A percentile compares a stretch with the other conserved stretches of the same genome.
Conservation (phyloP, 805 yeast species). For the Ogataea populi-albae region DNA sequence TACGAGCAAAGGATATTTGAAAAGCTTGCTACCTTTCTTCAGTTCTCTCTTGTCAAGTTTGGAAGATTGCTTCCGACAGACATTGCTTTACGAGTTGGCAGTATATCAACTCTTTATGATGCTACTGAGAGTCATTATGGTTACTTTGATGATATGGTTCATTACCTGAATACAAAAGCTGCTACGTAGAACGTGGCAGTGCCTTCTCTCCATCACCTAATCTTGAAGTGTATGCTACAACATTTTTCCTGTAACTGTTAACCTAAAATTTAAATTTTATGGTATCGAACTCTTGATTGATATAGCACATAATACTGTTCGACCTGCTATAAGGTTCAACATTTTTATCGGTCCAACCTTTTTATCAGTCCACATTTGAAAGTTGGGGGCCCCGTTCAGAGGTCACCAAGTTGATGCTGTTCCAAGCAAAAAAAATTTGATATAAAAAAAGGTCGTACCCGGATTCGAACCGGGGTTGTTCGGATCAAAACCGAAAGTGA, state of each 20-base stretch:
- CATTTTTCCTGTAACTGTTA: too few relatives aligned
- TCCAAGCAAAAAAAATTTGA: background rate
- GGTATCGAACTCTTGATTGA: too few relatives aligned
- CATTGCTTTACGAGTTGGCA: slow-evolving; percentile 35
- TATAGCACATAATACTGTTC: too few relatives aligned
- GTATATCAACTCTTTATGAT: slow-evolving; percentile 29
- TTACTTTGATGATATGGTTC: slow-evolving; percentile 27
- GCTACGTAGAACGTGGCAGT: background rate
- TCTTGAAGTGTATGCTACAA: too few relatives aligned
- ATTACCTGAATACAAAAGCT: slow-evolving; percentile 10
- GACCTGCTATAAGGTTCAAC: too few relatives aligned
- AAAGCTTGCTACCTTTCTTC: slow-evolving; percentile 31
- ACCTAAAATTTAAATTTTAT: too few relatives aligned
- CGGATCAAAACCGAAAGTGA: slow-evolving; percentile 81
- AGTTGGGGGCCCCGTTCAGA: too few relatives aligned
- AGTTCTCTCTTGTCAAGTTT: slow-evolving; percentile 37
- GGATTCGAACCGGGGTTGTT: slow-evolving; percentile 83
- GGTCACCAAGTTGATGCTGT: too few relatives aligned
- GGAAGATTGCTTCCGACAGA: slow-evolving; percentile 41
- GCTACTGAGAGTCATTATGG: slow-evolving; percentile 25
- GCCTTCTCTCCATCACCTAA: too few relatives aligned
- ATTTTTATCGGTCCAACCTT: too few relatives aligned
- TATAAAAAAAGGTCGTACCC: slow-evolving; percentile 61
- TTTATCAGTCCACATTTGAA: too few relatives aligned
- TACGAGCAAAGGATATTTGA: slow-evolving; percentile 27